A percentile compares a stretch with the other conserved stretches of the same genome.
Evolutionary conservation across 345 rosid species (phyloP).

Genomic region (Brassica incana): DNA sequence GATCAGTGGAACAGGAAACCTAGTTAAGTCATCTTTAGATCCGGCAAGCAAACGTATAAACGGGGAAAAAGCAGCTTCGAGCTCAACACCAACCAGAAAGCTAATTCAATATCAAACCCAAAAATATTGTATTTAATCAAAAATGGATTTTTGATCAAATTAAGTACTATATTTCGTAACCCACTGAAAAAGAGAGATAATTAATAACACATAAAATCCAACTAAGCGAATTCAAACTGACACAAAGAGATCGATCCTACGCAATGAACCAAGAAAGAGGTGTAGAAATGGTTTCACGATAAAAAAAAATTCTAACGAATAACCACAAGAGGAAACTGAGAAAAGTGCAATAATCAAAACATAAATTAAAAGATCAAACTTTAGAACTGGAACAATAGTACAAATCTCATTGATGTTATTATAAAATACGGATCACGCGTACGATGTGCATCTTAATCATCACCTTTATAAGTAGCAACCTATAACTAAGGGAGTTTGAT

Average conservation of each 20-base stretch:
- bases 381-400: neutral
- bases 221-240: neutral
- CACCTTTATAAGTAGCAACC: slow-evolving; percentile 17
- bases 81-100: slow-evolving; percentile 61
- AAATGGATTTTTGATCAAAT: neutral
- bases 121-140: neutral
- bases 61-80: slow-evolving; percentile 53
- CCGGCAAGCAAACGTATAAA: slow-evolving; percentile 59
- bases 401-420: slow-evolving; percentile 11
- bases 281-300: neutral
- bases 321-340: neutral
- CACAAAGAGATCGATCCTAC: neutral
- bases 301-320: neutral
- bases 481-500: slow-evolving; percentile 26
- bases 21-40: slow-evolving; percentile 37
- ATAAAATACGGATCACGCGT: neutral
- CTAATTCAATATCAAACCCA: slow-evolving; percentile 38
- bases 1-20: slow-evolving; percentile 53
- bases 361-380: slow-evolving; percentile 1
- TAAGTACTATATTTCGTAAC: neutral
- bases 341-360: neutral
- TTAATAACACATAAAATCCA: neutral
- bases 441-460: slow-evolving; percentile 36
- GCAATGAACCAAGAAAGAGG: slow-evolving; percentile 5
- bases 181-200: neutral